phyloP scores from a whole-genome alignment of 75 land plant genomes.

The Selaginella moellendorffii region DNA sequence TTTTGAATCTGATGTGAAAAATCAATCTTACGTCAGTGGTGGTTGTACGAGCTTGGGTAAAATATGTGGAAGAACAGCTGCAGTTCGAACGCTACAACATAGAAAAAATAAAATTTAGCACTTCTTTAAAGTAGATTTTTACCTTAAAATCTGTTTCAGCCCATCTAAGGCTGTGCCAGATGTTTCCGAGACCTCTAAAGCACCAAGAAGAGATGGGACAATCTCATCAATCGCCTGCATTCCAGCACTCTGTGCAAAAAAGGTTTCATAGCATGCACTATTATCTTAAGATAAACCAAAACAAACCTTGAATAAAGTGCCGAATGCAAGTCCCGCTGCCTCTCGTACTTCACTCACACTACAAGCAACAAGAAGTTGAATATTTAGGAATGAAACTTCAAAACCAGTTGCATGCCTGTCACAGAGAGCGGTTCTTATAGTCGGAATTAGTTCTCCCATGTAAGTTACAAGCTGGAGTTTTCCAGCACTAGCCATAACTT shows the following conservation, averaged over 20 bases:
- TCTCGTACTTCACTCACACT: conserved; percentile 86
- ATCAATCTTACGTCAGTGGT: conserved; percentile 67
- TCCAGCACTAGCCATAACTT: conserved; percentile 96
- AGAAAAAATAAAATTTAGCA: not conserved
- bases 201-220: conserved; percentile 90
- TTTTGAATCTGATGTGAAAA: not conserved
- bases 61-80: conserved; percentile 96
- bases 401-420: conserved; percentile 47
- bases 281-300: not conserved
- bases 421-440: conserved; percentile 91
- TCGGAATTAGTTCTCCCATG: conserved; percentile 87
- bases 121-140: not conserved
- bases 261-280: not conserved
- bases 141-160: conserved; percentile 96
- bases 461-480: conserved; percentile 70
- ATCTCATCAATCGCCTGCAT: conserved; percentile 99
- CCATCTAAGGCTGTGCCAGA: conserved; percentile 98
- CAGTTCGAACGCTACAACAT: conserved; percentile 65
- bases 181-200: conserved; percentile 73
- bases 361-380: not conserved
- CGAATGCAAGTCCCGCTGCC: conserved; percentile 90
- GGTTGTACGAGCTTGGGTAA: conserved; percentile 87
- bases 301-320: conserved; percentile 85
- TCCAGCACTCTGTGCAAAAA: conserved; percentile 72
- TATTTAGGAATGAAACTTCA: not conserved